A percentile compares a stretch with the other conserved stretches of the same genome.
Conservation (phyloP, 306 rosid genomes). For the Castanospermum australe region DNA sequence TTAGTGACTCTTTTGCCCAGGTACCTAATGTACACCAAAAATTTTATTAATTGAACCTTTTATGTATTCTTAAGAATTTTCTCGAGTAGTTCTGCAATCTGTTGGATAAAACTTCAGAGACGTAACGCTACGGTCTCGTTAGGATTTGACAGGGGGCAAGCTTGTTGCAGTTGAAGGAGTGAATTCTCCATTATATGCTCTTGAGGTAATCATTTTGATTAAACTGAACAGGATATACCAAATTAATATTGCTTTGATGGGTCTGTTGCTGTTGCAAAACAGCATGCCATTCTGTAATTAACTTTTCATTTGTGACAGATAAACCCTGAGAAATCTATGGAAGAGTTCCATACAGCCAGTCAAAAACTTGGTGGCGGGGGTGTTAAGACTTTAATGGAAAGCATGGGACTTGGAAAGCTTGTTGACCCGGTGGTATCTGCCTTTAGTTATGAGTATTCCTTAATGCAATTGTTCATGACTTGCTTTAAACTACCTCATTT, state of each 20-base stretch:
- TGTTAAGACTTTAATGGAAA: slow-evolving; percentile 73
- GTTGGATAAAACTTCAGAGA: slow-evolving; percentile 8
- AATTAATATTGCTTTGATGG: background rate
- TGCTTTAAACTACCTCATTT: background rate
- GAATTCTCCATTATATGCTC: slow-evolving; percentile 75
- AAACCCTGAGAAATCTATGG: slow-evolving; percentile 82
- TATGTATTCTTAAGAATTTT: background rate
- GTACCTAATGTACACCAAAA: background rate
- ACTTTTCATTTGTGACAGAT: slow-evolving; percentile 50
- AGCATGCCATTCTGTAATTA: background rate
- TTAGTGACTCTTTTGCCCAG: slow-evolving; percentile 96
- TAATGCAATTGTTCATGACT: background rate
- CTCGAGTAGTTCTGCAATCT: slow-evolving; percentile 18
- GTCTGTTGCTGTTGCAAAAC: background rate
- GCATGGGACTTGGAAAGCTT: slow-evolving; percentile 86
- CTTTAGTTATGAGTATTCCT: background rate
- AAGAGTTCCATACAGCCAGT: slow-evolving; percentile 52
- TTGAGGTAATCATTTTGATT: slow-evolving; percentile 55
- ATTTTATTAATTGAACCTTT: background rate
- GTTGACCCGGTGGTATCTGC: slow-evolving; percentile 59
- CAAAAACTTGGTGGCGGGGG: slow-evolving; percentile 61
- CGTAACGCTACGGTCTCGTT: background rate
- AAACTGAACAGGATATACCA: background rate
- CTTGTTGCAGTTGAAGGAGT: slow-evolving; percentile 82
- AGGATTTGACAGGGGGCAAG: slow-evolving; percentile 88